Base-by-base conservation (phyloP, 176 grass and related monocot genomes). In the Carex parvula region DNA sequence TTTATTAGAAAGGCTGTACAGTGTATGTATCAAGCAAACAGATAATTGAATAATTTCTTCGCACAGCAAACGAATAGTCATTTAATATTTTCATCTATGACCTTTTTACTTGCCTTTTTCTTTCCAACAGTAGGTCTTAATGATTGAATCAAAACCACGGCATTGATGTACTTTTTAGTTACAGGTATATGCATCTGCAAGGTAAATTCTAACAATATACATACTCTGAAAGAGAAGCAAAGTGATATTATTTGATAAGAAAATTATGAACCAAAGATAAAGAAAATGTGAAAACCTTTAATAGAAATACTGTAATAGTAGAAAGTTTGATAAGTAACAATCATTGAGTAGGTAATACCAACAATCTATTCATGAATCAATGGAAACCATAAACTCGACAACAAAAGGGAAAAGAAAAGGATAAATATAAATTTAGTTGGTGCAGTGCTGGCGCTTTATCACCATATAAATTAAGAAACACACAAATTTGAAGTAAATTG, bases 1-100 rank as follows among this genome's bases (percentile, higher is more conserved):
- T 64, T 62, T 44, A 63, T 81, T 63, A 64, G 39, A 81, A 58
- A 68, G 81, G 81, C 44, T 83, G 81, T 83, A 83, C 63, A 66
- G 80, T 62, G 79, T 81, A 64, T 42, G 60, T 83, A 65, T 63
- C 26, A 83, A 69, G 64, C 41, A 66, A 55, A 69, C 79, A 81
- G 35, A 41, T 41, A 33, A 42, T 76, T 55, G 81, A 83, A 66
- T 52, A 26, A 83, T 65, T 21, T 74, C 52, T 33, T 57, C 52
- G 57, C 56, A 52, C 46, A 57, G 29, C 52, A 78, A 78, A 56
- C 50, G 56, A 30, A 78, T 33, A 56, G 52, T 78, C 24, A 17
- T 18, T 56, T 54, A 54, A 50, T 30, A 18, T 78, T 52, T 18
- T 77, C 22, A 56, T 77, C 13, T 32, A 2, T 77, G 24, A 56